Evolutionary conservation across 148 eudicot species (phyloP).

Genomic region (Fallopia convolvulus): DNA sequence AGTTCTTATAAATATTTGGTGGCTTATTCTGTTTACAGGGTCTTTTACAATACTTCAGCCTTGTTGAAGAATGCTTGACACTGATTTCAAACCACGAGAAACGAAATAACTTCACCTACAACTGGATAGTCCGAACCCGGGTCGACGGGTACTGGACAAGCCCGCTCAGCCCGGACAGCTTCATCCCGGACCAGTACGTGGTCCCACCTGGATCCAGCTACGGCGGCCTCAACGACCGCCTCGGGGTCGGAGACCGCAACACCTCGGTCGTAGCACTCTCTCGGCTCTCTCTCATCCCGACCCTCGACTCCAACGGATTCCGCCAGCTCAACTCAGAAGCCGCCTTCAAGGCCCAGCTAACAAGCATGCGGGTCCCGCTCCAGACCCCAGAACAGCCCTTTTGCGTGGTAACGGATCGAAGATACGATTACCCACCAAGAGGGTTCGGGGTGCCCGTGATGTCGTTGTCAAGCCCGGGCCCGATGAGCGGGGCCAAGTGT

Average conservation of each 20-base stretch:
- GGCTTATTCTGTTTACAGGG: slow-evolving; percentile 39
- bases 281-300: slow-evolving; percentile 65
- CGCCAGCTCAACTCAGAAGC: slow-evolving; percentile 71
- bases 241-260: slow-evolving; percentile 71
- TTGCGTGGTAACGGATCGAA: slow-evolving; percentile 72
- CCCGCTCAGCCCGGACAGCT: slow-evolving; percentile 46
- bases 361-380: slow-evolving; percentile 29
- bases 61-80: slow-evolving; percentile 81
- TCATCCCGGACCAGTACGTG: slow-evolving; percentile 52
- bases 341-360: slow-evolving; percentile 73
- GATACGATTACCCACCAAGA: slow-evolving; percentile 50
- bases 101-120: slow-evolving; percentile 58
- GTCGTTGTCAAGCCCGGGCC: slow-evolving; percentile 64
- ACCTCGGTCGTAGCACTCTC: slow-evolving; percentile 72
- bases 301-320: slow-evolving; percentile 45
- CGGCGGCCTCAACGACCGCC: slow-evolving; percentile 81
- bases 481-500: slow-evolving; percentile 80
- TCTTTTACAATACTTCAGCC: slow-evolving; percentile 73
- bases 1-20: not conserved
- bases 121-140: slow-evolving; percentile 92
- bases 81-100: slow-evolving; percentile 53
- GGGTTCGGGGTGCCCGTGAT: slow-evolving; percentile 72
- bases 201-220: slow-evolving; percentile 77
- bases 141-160: slow-evolving; percentile 86
- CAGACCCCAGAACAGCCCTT: slow-evolving; percentile 42